These are phyloP conservation scores for Mycena kentingensis DNA, from an alignment of 768 basidiomycete species.

Conservation along the genomic window DNA sequence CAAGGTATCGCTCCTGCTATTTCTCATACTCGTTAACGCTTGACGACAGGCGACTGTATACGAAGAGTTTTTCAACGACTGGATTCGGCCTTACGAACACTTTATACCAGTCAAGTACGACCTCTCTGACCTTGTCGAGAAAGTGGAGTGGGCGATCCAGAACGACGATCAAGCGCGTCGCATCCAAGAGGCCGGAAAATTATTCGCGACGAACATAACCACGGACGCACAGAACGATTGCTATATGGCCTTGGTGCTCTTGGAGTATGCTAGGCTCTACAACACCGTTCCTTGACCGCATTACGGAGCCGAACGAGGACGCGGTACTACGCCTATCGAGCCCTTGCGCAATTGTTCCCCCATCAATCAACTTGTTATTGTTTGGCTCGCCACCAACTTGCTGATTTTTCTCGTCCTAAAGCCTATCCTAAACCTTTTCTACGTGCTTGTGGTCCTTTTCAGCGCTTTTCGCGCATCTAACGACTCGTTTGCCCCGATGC, in stretches of 20 bases:
- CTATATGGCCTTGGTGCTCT: constrained; percentile 3
- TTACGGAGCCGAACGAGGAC: too few relatives aligned
- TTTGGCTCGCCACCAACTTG: too few relatives aligned
- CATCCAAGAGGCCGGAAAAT: constrained; percentile 7
- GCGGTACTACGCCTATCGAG: too few relatives aligned
- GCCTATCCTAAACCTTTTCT: too few relatives aligned
- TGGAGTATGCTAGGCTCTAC: constrained; percentile 8
- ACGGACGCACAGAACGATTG: constrained; percentile 13
- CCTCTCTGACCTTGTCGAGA: constrained; percentile 9
- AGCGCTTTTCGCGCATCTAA: too few relatives aligned
- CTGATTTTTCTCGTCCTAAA: too few relatives aligned
- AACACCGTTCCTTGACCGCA: neutral
- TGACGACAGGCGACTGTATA: constrained; percentile 8
- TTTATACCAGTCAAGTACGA: constrained; percentile 9
- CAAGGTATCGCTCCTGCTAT: constrained; percentile 10
- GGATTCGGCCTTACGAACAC: constrained; percentile 12
- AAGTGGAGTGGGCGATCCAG: constrained; percentile 3
- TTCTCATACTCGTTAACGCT: neutral
- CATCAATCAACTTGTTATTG: too few relatives aligned
- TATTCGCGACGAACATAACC: constrained; percentile 1
- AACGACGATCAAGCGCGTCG: constrained; percentile 10
- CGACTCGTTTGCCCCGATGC: too few relatives aligned
- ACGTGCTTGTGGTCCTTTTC: too few relatives aligned
- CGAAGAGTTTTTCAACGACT: constrained; percentile 14
- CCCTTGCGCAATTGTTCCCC: too few relatives aligned